phyloP scores from a whole-genome alignment of 352 stramenopile species.

The Phytophthora idaei region DNA sequence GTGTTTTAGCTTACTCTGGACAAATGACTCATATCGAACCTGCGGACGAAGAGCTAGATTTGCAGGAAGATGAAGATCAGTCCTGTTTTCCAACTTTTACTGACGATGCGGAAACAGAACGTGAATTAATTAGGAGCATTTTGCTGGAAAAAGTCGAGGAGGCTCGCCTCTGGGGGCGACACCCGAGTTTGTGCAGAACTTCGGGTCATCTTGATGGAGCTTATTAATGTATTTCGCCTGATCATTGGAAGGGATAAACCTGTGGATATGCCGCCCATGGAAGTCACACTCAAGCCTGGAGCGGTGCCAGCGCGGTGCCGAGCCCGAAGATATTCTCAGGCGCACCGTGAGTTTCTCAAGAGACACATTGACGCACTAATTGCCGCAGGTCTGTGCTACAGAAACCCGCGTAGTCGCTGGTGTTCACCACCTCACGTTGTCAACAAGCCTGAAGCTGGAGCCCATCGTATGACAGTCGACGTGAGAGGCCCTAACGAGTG shows the following conservation, averaged over 20 bases:
- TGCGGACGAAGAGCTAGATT: conserved; percentile 3
- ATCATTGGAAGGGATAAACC: not conserved
- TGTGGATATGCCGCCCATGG: not conserved
- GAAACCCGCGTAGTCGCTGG: not conserved
- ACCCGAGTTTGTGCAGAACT: not conserved
- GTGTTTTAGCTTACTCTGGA: conserved; percentile 6
- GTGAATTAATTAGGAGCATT: conserved; percentile 2
- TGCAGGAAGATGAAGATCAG: conserved; percentile 13
- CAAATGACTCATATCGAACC: not conserved
- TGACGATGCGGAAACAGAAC: not conserved
- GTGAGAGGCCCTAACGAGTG: not conserved
- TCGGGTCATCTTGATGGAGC: not conserved
- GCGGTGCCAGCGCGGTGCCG: not conserved
- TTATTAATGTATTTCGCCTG: not conserved
- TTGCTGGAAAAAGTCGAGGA: conserved; percentile 9
- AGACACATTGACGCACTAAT: not conserved
- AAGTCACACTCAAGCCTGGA: not conserved
- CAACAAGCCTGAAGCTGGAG: not conserved
- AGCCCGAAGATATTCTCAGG: not conserved
- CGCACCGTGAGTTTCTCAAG: not conserved
- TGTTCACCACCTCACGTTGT: not conserved
- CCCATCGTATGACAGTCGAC: not conserved
- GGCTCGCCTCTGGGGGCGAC: not conserved
- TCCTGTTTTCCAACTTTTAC: conserved; percentile 7
- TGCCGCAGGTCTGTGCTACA: not conserved